Base-by-base conservation (phyloP, 805 yeast genomes). In the Saturnispora besseyi region DNA sequence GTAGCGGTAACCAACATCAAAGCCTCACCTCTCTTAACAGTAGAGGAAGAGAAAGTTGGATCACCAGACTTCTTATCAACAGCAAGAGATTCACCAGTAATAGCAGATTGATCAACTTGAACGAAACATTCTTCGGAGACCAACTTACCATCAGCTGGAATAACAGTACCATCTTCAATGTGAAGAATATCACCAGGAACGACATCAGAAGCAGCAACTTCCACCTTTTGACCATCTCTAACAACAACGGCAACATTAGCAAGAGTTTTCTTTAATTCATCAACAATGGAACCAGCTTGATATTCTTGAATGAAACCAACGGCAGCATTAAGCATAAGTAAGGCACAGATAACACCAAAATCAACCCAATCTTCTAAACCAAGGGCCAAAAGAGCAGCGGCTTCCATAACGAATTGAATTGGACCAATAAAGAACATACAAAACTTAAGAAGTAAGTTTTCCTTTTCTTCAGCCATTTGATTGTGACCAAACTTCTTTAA, bases 341-440 rank as follows among this genome's bases (percentile, higher is more conserved):
- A 74, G 73, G 84, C 96, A 72, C 87, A 81, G 68, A 89, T 89
- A 69, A 89, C 97, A 81, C 97, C 96, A 77, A 89, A 89, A 80
- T 89, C 96, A 66, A 89, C 96, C 96, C 96, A 89, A 76, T 90
- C 96, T 75, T 87, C 89, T 63, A 87, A 77, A 83, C 96, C 96
- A 58, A 95, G 95, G 64, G 96, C 96, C 70, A 87, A 77, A 58
- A 88, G 78, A 62, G 96, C 96, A 63, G 96, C 96, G 65, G 91
- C 93, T 76, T 88, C 96, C 96, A 87, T 87, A 67, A 87, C 96
- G 81, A 88, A 87, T 76, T 87, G 96, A 70, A 88, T 87, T 60
- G 96, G 96, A 74, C 96, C 96, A 57, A 88, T 83, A 69, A 87
- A 87, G 78, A 87, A 87, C 84, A 79, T 77, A 64, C 84, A 65